Evolutionary conservation across 129 eudicot species (phyloP), one percentile per base, ranked within the genome.

Genomic region (Glebionis coronaria): DNA sequence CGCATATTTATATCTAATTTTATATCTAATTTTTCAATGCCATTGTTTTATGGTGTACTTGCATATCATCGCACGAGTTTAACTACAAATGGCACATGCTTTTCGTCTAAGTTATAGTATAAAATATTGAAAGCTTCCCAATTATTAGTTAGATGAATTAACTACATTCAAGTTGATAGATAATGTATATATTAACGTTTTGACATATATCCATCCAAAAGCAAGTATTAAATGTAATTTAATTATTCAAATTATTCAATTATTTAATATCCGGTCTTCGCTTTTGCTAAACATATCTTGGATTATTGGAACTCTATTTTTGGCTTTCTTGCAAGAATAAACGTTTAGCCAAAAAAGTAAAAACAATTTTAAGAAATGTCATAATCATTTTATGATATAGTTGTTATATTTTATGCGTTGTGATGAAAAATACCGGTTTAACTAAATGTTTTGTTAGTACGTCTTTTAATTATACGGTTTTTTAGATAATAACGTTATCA

Each of bases 91-190:
- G 10, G 20, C 60, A 15, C 56, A 21, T 21, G 47, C 23, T 65
- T 49, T 64, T 13, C 42, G 46, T 45, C 28, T 3, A 45, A n/a
- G n/a, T 64, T 46, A 46, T 45, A n/a, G n/a, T 4, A 6, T 45
- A 21, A 21, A 12, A 45, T 12, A 65, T 25, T 12, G n/a, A 28
- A n/a, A 45, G 23, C n/a, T 7, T 66, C 16, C 23, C 44, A n/a
- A 49, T 66, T 49, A 50, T 66, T 50, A 28, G 35, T 66, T 12
- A 28, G 10, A 49, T 47, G 44, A 66, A 6, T 49, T 45, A 46
- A 31, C 29, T 29, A 45, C 47, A 25, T 25, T 52, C 47, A 49
- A 28, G 46, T 28, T 29, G 46, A 66, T 49, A 50, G 28, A 66
- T 35, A 66, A 61, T 61, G 47, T 61, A 16, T 16, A 12, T 49